Evolutionary conservation across 2,329 filamentous ascomycete genomes (phyloP), one percentile per base, ranked within the genome.

Genomic region (Penicillium palitans): DNA sequence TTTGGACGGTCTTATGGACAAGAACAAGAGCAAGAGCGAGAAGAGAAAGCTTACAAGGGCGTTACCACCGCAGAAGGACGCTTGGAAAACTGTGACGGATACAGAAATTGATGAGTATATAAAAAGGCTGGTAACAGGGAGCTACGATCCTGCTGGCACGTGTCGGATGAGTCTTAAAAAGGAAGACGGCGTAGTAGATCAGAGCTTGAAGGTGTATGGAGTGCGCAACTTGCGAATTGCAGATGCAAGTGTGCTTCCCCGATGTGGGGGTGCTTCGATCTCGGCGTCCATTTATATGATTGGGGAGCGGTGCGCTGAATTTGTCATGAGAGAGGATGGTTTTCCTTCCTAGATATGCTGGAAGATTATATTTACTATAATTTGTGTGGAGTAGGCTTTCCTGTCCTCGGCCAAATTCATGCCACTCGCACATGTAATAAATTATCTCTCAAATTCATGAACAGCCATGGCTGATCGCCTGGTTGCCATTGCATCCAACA

Each of bases 161-260:
- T 55, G 52, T 2, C 52, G 52, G 9, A 55, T 55, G 35, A 41
- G 52, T 10, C 35, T 55, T n/a, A 48, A 10, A 17, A 24, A 37
- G 27, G 44, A 55, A 15, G 52, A 52, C 3, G 54, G 54, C 5
- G 54, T 56, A 15, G 54, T 52, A 21, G 54, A 52, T 31, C 54
- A 50, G 21, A 29, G 3, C 37, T 13, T 56, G 17, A 52, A 24
- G 21, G 54, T 56, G 5, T 31, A 45, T 17, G 54, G 54, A 4
- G 40, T 56, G 13, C 17, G 19, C 17, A 56, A 56, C n/a, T 25
- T 56, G 29, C 47, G 54, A 37, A 40, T 56, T 37, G 54, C 54
- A 19, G 46, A 56, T 39, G 54, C 54, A 12, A 51, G 39, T 35
- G 54, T 56, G 24, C 33, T 56, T 29, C 47, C 54, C 3, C 46